Percentiles rank a stretch among this genome's conserved stretches.
phyloP scores from a whole-genome alignment of 2,329 filamentous ascomycete genomes.

The Penicillium sp. region DNA sequence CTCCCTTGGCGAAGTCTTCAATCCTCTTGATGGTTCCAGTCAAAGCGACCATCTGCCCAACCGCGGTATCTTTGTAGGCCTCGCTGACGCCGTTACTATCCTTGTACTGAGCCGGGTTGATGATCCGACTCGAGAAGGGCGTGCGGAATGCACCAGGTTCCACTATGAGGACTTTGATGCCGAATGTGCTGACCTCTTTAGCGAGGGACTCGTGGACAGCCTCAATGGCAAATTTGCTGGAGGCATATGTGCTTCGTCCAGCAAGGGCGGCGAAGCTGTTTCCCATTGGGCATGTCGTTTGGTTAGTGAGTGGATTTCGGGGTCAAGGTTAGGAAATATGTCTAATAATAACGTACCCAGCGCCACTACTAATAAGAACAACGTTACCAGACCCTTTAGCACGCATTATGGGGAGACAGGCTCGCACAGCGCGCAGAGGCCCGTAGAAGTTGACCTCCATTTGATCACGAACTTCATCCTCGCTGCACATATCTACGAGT shows the following conservation, averaged over 20 bases:
- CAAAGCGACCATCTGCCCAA: background rate
- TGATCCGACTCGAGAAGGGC: background rate
- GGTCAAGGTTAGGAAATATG: too few relatives aligned
- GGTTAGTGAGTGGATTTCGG: background rate
- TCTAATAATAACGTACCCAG: background rate
- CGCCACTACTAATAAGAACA: background rate
- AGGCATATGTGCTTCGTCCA: background rate
- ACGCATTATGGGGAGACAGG: background rate
- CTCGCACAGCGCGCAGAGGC: background rate
- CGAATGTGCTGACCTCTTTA: background rate
- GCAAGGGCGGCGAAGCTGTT: background rate
- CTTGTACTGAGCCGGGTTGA: background rate
- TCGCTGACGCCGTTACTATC: background rate
- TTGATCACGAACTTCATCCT: background rate
- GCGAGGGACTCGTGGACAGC: background rate
- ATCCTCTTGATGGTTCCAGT: background rate
- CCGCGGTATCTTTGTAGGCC: background rate
- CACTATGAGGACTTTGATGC: background rate
- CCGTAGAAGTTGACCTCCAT: constrained; percentile 4
- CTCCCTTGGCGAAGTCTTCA: background rate
- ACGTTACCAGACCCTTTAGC: constrained; percentile 1
- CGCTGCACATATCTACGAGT: background rate
- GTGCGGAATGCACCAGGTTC: background rate
- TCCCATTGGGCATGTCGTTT: background rate
- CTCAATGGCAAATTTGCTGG: constrained; percentile 1